These are phyloP conservation scores for Platanus orientalis DNA, from an alignment of 164 flowering plant genomes.

Conservation along the genomic window DNA sequence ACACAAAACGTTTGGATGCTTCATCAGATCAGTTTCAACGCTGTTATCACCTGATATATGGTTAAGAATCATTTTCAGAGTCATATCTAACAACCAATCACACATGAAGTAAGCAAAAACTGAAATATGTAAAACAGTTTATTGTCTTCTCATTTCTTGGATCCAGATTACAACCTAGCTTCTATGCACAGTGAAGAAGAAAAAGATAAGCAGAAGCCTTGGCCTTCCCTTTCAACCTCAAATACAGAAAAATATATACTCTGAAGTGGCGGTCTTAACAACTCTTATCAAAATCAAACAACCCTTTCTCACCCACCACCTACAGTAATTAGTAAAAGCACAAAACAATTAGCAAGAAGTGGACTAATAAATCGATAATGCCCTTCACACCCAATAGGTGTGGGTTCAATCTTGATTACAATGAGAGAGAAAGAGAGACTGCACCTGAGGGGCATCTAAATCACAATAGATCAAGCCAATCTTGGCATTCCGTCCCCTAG, in stretches of 20 bases:
- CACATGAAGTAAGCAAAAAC: neutral
- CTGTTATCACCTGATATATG: no score
- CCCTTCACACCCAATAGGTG: no score
- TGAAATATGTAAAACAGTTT: neutral
- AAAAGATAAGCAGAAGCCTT: neutral
- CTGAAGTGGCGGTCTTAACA: neutral
- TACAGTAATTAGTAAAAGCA: neutral
- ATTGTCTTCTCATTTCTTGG: neutral
- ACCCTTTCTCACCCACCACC: neutral
- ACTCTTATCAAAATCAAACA: neutral
- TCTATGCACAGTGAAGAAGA: neutral
- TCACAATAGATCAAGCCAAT: neutral
- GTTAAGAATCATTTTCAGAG: no score
- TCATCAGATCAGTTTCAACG: no score
- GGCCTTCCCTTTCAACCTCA: neutral
- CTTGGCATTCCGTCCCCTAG: neutral
- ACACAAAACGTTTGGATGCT: no score
- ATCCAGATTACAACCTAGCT: neutral
- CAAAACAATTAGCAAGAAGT: neutral
- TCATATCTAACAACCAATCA: no score
- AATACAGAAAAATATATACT: neutral
- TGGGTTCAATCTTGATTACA: neutral
- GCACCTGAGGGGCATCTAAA: neutral
- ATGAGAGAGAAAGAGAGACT: neutral
- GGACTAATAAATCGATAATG: neutral